Conservation (phyloP, 1,284 basidiomycete species). For the Clitocybe nebularis region DNA sequence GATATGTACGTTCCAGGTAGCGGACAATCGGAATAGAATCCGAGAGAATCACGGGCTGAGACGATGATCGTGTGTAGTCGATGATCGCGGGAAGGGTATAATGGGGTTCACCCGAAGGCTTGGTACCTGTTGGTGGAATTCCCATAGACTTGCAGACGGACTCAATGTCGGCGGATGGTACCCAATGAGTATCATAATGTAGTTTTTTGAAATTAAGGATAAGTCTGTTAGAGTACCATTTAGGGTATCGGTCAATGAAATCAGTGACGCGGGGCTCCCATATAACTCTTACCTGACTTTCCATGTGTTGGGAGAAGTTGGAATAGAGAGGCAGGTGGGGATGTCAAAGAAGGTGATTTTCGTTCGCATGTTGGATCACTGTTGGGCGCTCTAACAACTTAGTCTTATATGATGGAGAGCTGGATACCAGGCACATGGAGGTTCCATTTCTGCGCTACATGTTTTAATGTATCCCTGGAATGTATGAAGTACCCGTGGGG, state of each 20-base stretch:
- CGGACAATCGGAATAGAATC: constrained; percentile 24
- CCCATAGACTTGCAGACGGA: constrained; percentile 15
- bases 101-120: constrained; percentile 15
- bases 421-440: no score
- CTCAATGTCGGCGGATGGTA: constrained; percentile 18
- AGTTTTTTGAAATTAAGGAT: constrained; percentile 21
- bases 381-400: no score
- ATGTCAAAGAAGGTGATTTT: constrained; percentile 20
- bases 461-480: no score
- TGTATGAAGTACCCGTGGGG: no score
- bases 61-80: constrained; percentile 16
- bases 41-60: constrained; percentile 15
- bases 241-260: not conserved
- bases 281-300: constrained; percentile 18
- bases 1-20: constrained; percentile 23
- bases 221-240: constrained; percentile 10
- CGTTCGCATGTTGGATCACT: constrained; percentile 5
- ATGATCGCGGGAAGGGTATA: constrained; percentile 22
- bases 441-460: no score
- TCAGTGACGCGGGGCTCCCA: not conserved
- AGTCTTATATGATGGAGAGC: no score
- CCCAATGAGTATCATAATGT: constrained; percentile 19
- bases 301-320: constrained; percentile 21
- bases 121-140: constrained; percentile 17
- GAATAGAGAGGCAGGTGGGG: constrained; percentile 10